These are phyloP conservation scores for Euclidium syriacum DNA, from an alignment of 345 rosid genomes.

Conservation along the genomic window DNA sequence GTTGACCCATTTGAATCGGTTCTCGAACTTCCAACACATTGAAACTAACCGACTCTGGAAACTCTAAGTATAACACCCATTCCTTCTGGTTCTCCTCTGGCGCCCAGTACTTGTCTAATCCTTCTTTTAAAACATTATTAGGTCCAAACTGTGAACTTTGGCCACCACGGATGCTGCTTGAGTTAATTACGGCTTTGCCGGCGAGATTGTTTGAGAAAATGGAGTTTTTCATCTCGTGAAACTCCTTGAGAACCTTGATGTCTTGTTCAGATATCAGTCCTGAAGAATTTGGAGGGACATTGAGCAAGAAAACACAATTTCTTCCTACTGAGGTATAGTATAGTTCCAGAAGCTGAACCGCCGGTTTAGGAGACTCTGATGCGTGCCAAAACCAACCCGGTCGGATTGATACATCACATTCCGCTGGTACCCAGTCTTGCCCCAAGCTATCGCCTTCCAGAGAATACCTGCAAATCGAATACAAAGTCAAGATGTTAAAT, in stretches of 20 bases:
- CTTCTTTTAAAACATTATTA: slow-evolving; percentile 53
- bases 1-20: slow-evolving; percentile 91
- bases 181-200: slow-evolving; percentile 31
- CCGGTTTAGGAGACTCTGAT: slow-evolving; percentile 71
- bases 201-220: slow-evolving; percentile 68
- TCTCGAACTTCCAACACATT: slow-evolving; percentile 71
- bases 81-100: slow-evolving; percentile 47
- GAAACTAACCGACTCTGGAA: slow-evolving; percentile 49
- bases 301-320: slow-evolving; percentile 67
- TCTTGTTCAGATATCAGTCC: slow-evolving; percentile 79
- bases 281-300: slow-evolving; percentile 82
- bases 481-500: background rate
- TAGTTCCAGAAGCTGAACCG: slow-evolving; percentile 56
- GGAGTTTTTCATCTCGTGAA: slow-evolving; percentile 40
- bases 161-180: slow-evolving; percentile 60
- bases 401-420: slow-evolving; percentile 87
- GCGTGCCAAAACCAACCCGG: slow-evolving; percentile 98
- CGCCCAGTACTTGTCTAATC: slow-evolving; percentile 72
- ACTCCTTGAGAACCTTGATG: slow-evolving; percentile 60
- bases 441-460: slow-evolving; percentile 61
- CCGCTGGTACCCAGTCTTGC: slow-evolving; percentile 83
- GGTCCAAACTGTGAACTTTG: slow-evolving; percentile 30
- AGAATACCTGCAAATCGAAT: slow-evolving; percentile 40
- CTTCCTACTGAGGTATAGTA: slow-evolving; percentile 81
- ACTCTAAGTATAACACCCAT: slow-evolving; percentile 53